Evolutionary conservation across 1,284 basidiomycete species (phyloP).

Genomic region (Leccinum proliferum): DNA sequence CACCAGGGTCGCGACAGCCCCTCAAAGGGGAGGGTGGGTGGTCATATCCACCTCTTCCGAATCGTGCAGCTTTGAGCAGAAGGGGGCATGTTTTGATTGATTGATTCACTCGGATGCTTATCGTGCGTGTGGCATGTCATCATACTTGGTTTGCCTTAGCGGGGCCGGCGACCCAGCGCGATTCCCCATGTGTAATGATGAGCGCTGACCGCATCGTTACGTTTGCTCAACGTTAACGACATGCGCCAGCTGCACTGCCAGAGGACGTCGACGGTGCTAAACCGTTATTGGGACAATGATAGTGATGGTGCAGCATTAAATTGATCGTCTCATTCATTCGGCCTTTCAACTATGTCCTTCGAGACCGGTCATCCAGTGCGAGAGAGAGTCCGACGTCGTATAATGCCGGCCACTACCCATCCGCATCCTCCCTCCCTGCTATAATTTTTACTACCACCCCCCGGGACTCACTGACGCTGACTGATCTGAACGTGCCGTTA

Average conservation of each 20-base stretch:
- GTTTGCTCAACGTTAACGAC: slow-evolving; percentile 8
- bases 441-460: slow-evolving; percentile 15
- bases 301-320: too few relatives aligned
- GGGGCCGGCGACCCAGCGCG: slow-evolving; percentile 14
- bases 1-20: background rate
- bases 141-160: slow-evolving; percentile 2
- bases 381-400: background rate
- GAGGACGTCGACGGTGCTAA: background rate
- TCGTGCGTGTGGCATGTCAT: slow-evolving; percentile 10
- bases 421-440: slow-evolving; percentile 9
- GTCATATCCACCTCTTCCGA: slow-evolving; percentile 7
- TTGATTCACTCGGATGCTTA: background rate
- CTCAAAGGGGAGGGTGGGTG: background rate
- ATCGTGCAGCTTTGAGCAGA: background rate
- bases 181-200: slow-evolving; percentile 4
- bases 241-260: slow-evolving; percentile 3
- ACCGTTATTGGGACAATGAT: background rate
- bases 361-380: background rate
- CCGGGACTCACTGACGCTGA: slow-evolving; percentile 1
- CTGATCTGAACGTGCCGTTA: slow-evolving; percentile 7
- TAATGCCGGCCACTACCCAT: background rate
- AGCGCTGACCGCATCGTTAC: slow-evolving; percentile 11
- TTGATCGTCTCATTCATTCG: background rate
- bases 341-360: background rate
- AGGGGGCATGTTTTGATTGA: background rate